Evolutionary conservation across 495 filamentous ascomycete genomes (phyloP), one percentile per base, ranked within the genome.

Genomic region (Hypoxylon subgilvum): DNA sequence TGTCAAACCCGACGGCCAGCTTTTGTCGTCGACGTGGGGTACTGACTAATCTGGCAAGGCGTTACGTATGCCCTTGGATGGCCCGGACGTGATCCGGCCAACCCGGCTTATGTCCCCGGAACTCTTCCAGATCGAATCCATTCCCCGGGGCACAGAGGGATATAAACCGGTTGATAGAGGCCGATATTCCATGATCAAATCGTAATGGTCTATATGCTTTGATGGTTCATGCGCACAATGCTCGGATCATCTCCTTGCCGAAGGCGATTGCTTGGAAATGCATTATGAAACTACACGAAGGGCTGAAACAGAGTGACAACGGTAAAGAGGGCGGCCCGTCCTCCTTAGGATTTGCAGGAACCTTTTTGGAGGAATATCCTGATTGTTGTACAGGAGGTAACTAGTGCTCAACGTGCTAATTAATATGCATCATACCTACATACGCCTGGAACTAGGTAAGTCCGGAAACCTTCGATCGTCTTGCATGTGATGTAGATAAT

Each of bases 271-370:
- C 81, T 1, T n/a, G n/a, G n/a, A n/a, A n/a, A 71, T 76, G 42
- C 27, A 54, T 53, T 34, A 54, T 60, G 57, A 69, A 66, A 76
- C 72, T 42, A 59, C 57, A 34, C 69, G 53, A 28, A 74, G 70
- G 51, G 62, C 73, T 49, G 68, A 70, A 57, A 86, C 86, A 18
- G 88, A 88, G 69, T 81, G 79, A 67, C 78, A 74, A 50, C 79
- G 72, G 61, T 82, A 77, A 69, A 46, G 45, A 51, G 14, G 30
- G 41, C 43, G 51, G 52, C 18, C 53, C 47, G 57, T 48, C 48
- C 17, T 51, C 10, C 5, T 32, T 10, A 14, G 16, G 28, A 52
- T 19, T 49, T 28, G 27, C 8, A n/a, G n/a, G n/a, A n/a, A n/a
- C n/a, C n/a, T n/a, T n/a, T n/a, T n/a, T n/a, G n/a, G n/a, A n/a